These are phyloP conservation scores for Phaeolepiota aurea DNA, from an alignment of 768 basidiomycete species.

Conservation along the genomic window DNA sequence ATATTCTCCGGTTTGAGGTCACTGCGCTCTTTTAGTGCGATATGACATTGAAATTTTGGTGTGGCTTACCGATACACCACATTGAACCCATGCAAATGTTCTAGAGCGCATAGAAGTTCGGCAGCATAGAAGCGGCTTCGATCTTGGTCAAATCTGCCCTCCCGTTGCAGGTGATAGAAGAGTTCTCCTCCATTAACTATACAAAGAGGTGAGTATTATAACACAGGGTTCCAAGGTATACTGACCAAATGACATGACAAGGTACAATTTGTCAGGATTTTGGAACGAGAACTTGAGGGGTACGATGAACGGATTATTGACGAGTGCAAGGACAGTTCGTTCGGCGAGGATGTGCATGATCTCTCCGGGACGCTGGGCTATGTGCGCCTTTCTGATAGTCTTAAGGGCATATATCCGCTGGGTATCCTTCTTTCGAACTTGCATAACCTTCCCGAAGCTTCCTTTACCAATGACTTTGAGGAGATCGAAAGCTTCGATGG, in stretches of 20 bases:
- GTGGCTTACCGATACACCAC: constrained; percentile 84
- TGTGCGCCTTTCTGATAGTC: constrained; percentile 97
- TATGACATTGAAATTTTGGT: neutral
- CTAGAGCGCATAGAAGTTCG: constrained; percentile 90
- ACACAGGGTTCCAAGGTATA: constrained; percentile 5
- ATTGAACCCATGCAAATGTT: constrained; percentile 95
- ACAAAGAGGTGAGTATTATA: constrained; percentile 2
- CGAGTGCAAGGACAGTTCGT: constrained; percentile 91
- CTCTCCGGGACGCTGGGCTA: constrained; percentile 91
- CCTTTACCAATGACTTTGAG: constrained; percentile 98
- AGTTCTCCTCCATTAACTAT: constrained; percentile 94
- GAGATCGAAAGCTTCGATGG: constrained; percentile 95
- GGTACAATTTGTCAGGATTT: constrained; percentile 92
- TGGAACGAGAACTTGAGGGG: constrained; percentile 99
- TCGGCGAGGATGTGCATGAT: constrained; percentile 98
- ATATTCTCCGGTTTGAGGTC: constrained; percentile 99
- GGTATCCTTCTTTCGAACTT: constrained; percentile 98
- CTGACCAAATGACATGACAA: constrained; percentile 93
- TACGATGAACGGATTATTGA: constrained; percentile 98
- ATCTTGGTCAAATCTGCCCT: constrained; percentile 92
- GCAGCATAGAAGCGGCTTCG: constrained; percentile 96
- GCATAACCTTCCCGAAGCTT: constrained; percentile 98
- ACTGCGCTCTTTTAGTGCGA: constrained; percentile 25
- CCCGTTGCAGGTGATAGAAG: constrained; percentile 95
- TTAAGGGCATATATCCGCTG: constrained; percentile 96